Conservation (phyloP, 768 basidiomycete genomes). For the Exidia glandulosa region DNA sequence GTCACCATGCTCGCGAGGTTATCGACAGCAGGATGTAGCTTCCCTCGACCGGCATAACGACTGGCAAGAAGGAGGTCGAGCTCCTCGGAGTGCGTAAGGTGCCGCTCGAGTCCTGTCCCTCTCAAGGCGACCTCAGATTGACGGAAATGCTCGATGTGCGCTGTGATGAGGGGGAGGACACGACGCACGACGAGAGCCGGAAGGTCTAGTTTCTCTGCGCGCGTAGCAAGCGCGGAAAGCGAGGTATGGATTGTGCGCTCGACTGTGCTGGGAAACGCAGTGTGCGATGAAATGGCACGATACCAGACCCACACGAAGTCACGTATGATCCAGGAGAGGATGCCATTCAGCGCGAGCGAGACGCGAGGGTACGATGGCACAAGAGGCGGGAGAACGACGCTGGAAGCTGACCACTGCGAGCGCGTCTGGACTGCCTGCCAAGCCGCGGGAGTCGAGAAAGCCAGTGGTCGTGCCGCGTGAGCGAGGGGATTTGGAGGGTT, state of each 20-base stretch:
- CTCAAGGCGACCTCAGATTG: constrained; percentile 80
- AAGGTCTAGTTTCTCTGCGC: constrained; percentile 53
- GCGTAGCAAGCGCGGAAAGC: constrained; percentile 44
- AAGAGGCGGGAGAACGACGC: constrained; percentile 56
- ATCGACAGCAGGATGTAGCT: constrained; percentile 75
- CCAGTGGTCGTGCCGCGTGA: constrained; percentile 58
- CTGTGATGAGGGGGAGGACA: constrained; percentile 79
- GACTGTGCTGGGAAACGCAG: constrained; percentile 80
- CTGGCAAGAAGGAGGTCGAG: constrained; percentile 78
- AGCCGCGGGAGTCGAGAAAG: constrained; percentile 86
- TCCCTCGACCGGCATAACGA: constrained; percentile 59
- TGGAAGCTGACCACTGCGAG: constrained; percentile 78
- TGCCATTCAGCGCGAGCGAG: constrained; percentile 64
- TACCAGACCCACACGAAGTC: constrained; percentile 93
- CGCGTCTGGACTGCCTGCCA: constrained; percentile 87
- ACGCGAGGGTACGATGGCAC: constrained; percentile 52
- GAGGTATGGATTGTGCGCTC: constrained; percentile 62
- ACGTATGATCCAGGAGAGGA: constrained; percentile 68
- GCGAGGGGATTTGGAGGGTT: constrained; percentile 6
- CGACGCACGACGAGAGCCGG: constrained; percentile 69
- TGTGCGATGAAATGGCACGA: constrained; percentile 69
- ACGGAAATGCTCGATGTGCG: constrained; percentile 82
- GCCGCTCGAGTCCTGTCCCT: constrained; percentile 70
- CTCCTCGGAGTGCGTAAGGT: constrained; percentile 81
- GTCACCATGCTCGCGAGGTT: constrained; percentile 85